Evolutionary conservation across 768 basidiomycete species (phyloP).

Genomic region (Omphalotus guepiniiformis): DNA sequence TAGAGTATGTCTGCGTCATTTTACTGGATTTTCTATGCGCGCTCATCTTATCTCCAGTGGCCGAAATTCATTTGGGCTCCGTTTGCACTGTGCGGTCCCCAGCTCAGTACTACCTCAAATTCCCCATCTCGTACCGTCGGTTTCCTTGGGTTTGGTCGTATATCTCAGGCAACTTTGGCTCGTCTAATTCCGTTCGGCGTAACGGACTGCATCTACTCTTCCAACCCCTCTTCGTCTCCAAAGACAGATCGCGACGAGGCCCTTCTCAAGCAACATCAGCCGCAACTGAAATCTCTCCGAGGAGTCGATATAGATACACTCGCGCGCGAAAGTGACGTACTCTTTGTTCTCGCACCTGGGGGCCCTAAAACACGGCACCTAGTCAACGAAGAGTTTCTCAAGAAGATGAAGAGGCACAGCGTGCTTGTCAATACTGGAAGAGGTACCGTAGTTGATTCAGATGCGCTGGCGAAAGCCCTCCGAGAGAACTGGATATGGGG

Average conservation of each 20-base stretch:
- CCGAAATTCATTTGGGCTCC: constrained; percentile 74
- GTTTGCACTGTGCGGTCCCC: constrained; percentile 80
- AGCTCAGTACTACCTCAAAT: constrained; percentile 48
- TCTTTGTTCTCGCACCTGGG: constrained; percentile 82
- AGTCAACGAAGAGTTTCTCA: constrained; percentile 66
- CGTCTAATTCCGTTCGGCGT: constrained; percentile 83
- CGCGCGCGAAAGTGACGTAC: constrained; percentile 73
- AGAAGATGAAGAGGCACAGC: constrained; percentile 79
- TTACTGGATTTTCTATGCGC: not conserved
- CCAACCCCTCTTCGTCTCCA: constrained; percentile 48
- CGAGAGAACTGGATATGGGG: constrained; percentile 79
- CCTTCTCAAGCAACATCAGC: constrained; percentile 21
- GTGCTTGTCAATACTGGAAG: constrained; percentile 84
- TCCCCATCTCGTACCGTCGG: constrained; percentile 59
- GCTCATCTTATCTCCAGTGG: constrained; percentile 52
- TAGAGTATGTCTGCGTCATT: constrained; percentile 34
- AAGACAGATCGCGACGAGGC: constrained; percentile 32
- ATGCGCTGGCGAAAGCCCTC: constrained; percentile 81
- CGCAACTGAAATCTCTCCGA: constrained; percentile 39
- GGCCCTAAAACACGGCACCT: constrained; percentile 67
- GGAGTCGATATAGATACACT: constrained; percentile 64
- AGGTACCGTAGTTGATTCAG: constrained; percentile 86
- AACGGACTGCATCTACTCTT: constrained; percentile 65
- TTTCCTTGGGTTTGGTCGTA: constrained; percentile 94
- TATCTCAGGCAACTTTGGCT: constrained; percentile 77